A percentile compares a stretch with the other conserved stretches of the same genome.
Conservation (phyloP, 2,329 filamentous ascomycete genomes). For the Talaromyces piceae region DNA sequence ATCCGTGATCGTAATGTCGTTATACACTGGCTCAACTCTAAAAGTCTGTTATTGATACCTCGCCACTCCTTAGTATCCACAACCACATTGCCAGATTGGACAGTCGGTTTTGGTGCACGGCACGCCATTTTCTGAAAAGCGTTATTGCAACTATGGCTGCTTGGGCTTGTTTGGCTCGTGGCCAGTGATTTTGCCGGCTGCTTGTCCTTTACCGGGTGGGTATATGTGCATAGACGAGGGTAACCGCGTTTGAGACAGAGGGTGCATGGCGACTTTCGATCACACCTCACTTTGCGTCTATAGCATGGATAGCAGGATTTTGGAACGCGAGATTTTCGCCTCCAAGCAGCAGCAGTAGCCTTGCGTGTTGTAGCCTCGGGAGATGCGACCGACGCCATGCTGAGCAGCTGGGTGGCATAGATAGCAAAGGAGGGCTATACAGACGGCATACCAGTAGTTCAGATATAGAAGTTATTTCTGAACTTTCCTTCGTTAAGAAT, state of each 20-base stretch:
- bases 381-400: not conserved
- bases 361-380: not conserved
- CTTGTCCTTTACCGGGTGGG: slow-evolving; percentile 33
- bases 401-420: not conserved
- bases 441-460: too few species aligned
- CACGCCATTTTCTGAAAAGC: not conserved
- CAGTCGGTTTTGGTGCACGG: slow-evolving; percentile 8
- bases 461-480: too few species aligned
- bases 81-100: slow-evolving; percentile 22
- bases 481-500: too few species aligned
- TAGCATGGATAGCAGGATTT: slow-evolving; percentile 42
- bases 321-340: slow-evolving; percentile 35
- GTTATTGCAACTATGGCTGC: not conserved
- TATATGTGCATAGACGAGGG: slow-evolving; percentile 42
- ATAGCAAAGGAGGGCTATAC: not conserved
- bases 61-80: slow-evolving; percentile 39
- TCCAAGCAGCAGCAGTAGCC: not conserved
- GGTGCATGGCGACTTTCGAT: slow-evolving; percentile 42
- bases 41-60: slow-evolving; percentile 32
- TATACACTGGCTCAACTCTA: slow-evolving; percentile 36
- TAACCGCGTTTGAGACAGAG: slow-evolving; percentile 44
- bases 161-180: not conserved
- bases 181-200: slow-evolving; percentile 1
- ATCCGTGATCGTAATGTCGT: slow-evolving; percentile 30
- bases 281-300: slow-evolving; percentile 42